These are phyloP conservation scores for Rhizopogon salebrosus DNA, from an alignment of 768 basidiomycete genomes.

Conservation along the genomic window DNA sequence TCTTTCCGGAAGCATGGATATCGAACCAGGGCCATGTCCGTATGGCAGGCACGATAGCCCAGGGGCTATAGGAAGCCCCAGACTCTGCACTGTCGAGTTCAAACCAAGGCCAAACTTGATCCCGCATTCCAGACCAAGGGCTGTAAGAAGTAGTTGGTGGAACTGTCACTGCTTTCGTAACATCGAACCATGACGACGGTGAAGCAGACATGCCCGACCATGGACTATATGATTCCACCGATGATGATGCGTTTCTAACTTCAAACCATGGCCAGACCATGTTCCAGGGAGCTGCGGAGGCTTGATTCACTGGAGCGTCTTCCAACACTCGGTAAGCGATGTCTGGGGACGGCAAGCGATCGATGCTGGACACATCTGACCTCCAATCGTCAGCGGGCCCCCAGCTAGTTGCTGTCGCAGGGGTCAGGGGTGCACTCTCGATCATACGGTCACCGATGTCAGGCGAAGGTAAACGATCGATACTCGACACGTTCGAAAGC, in stretches of 20 bases:
- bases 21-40: neutral
- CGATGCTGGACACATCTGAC: slow-evolving; percentile 28
- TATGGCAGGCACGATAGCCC: neutral
- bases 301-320: slow-evolving; percentile 40
- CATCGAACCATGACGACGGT: neutral
- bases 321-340: slow-evolving; percentile 50
- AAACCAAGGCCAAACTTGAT: neutral
- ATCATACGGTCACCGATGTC: slow-evolving; percentile 51
- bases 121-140: neutral
- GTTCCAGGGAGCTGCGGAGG: slow-evolving; percentile 7
- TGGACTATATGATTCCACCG: neutral
- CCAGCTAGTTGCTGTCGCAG: slow-evolving; percentile 45
- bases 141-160: slow-evolving; percentile 1
- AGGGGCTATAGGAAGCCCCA: neutral
- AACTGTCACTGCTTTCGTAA: neutral
- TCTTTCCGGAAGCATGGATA: neutral
- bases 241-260: neutral
- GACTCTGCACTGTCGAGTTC: neutral
- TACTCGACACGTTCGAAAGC: slow-evolving; percentile 29
- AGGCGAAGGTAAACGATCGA: slow-evolving; percentile 45
- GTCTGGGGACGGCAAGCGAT: slow-evolving; percentile 50
- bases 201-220: neutral
- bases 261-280: slow-evolving; percentile 9
- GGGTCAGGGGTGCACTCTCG: slow-evolving; percentile 11
- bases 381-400: slow-evolving; percentile 43